These are phyloP conservation scores for Daedaleopsis sinensis DNA, from an alignment of 768 basidiomycete genomes.

Conservation along the genomic window DNA sequence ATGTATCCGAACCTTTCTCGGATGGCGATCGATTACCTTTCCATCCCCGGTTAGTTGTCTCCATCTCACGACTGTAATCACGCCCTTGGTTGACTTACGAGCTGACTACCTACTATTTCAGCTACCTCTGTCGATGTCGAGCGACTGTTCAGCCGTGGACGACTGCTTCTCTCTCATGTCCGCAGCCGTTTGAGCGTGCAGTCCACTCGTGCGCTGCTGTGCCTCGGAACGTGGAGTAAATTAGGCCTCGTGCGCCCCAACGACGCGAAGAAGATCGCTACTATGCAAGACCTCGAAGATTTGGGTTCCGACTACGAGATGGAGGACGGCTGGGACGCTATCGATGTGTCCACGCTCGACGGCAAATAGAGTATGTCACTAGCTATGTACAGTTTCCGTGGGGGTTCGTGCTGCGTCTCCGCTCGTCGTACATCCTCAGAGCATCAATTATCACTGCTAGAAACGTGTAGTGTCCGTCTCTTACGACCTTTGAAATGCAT, in stretches of 20 bases:
- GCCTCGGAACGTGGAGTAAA: neutral
- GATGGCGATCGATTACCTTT: neutral
- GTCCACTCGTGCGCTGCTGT: slow-evolving; percentile 18
- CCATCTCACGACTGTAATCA: neutral
- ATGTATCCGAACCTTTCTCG: slow-evolving; percentile 30
- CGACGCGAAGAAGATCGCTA: neutral
- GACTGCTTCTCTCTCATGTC: too few species aligned
- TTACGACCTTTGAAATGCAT: too few species aligned
- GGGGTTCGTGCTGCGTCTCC: too few species aligned
- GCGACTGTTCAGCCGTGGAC: too few species aligned
- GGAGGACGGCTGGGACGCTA: neutral
- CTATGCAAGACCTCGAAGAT: too few species aligned
- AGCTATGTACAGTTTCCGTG: too few species aligned
- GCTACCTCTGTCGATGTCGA: too few species aligned
- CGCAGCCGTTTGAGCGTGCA: neutral
- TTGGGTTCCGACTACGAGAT: neutral
- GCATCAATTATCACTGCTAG: too few species aligned
- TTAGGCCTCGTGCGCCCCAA: neutral
- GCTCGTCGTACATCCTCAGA: too few species aligned
- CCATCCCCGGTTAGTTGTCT: neutral
- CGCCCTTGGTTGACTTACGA: too few species aligned
- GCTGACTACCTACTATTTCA: neutral
- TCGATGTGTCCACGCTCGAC: neutral
- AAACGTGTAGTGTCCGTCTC: too few species aligned
- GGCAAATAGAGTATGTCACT: too few species aligned